Conservation (phyloP, 2,329 filamentous ascomycete genomes). For the Fusarium sp. region DNA sequence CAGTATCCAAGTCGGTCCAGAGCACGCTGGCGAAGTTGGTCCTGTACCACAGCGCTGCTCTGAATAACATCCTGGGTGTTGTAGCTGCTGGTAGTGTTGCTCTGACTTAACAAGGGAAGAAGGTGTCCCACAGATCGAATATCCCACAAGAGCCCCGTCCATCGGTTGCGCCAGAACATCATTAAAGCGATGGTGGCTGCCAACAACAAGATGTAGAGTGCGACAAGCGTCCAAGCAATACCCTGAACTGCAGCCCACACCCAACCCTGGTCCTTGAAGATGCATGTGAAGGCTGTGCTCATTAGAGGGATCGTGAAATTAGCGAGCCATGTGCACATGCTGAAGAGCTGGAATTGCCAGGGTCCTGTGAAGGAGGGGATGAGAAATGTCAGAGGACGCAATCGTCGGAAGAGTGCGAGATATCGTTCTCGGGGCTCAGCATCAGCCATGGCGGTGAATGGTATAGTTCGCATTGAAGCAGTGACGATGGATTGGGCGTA, state of each 20-base stretch:
- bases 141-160: slow-evolving; percentile 87
- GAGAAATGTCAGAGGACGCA: slow-evolving; percentile 76
- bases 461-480: slow-evolving; percentile 78
- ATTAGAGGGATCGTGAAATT: slow-evolving; percentile 85
- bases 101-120: slow-evolving; percentile 78
- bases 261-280: slow-evolving; percentile 69
- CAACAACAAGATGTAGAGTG: slow-evolving; percentile 74
- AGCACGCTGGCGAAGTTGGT: slow-evolving; percentile 63
- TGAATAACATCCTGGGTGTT: slow-evolving; percentile 69
- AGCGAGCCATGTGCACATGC: slow-evolving; percentile 77
- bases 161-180: slow-evolving; percentile 69
- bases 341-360: slow-evolving; percentile 71
- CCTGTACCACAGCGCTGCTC: slow-evolving; percentile 60
- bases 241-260: slow-evolving; percentile 82
- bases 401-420: slow-evolving; percentile 71
- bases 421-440: slow-evolving; percentile 67
- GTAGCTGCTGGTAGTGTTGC: slow-evolving; percentile 80
- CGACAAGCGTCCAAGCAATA: slow-evolving; percentile 80
- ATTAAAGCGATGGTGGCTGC: slow-evolving; percentile 63
- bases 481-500: slow-evolving; percentile 80
- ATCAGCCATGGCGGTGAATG: slow-evolving; percentile 80
- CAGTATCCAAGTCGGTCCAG: slow-evolving; percentile 86
- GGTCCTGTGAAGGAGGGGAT: slow-evolving; percentile 69
- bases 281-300: slow-evolving; percentile 76
- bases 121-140: slow-evolving; percentile 83